Base-by-base conservation (phyloP, 1,284 basidiomycete species). In the Heterobasidion irregulare region DNA sequence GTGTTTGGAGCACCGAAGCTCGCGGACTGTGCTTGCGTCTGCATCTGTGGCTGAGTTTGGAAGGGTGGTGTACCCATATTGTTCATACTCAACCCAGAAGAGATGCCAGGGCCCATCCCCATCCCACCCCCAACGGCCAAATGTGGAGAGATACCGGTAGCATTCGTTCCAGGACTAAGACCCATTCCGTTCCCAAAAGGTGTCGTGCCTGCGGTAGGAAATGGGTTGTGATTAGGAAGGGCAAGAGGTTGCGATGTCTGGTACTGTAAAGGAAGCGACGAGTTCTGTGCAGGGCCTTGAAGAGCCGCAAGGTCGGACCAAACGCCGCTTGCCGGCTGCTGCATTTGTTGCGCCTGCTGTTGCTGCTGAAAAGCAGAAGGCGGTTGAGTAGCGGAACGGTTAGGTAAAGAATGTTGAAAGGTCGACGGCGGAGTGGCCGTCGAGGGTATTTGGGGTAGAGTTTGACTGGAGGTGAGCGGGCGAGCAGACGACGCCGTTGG, bases 211-310 rank as follows among this genome's bases (percentile, higher is more conserved):
- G 35, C 38, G 4, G 33, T 47, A 3, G 47, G 36, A 35, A 53
- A 44, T 12, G 32, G 50, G 45, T 48, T 57, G 53, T 54, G 10
- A 19, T 44, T 50, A 53, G 45, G 53, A 32, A 54, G 35, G 9
- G 59, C 53, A 18, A 62, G 34, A 16, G 53, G 41, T 41, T 35
- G 15, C 7, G 51, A 45, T 16, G 65, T 19, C 56, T 75, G 71
- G 58, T 76, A 81, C 62, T 83, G 82, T 16, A 83, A 65, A 7
- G 82, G 81, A 38, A 82, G 68, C 1, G 80, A 77, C 0, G 78
- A 76, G 41, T 68, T 70, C 43, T 71, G 63, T 2, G 72, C 63
- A 5, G 75, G 65, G 15, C 54, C 64, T 54, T 79, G 75, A 33
- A 82, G 64, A 12, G 76, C 74, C 45, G 75, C 65, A 15, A 82